Base-by-base conservation (phyloP, 805 yeast genomes). In the Tetrapisispora iriomotensis region DNA sequence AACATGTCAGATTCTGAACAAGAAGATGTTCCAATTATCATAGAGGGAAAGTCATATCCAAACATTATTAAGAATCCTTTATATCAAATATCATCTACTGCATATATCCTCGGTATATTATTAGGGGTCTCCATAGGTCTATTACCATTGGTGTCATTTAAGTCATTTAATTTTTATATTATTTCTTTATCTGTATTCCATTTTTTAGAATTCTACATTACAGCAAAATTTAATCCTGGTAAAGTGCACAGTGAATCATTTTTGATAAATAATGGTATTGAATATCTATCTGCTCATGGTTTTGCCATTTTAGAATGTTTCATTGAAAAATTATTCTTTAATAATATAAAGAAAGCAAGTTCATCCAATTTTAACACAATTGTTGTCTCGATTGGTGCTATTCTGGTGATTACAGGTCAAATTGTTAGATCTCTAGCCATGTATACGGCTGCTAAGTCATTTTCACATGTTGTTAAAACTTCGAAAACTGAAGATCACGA, bases 391-490 rank as follows among this genome's bases (percentile, higher is more conserved):
- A 0, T 66, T 1, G 96, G 95, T 0, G 21, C 47, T 3, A 12
- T 47, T 0, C 21, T 79, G 1, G 51, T 75, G 0, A 19, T 75
- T 0, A 28, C 58, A 1, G 96, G 96, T 1, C 98, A 92, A 53
- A 15, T 50, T 0, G 52, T 75, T 4, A 70, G 98, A 38, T 71
- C 90, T 1, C 37, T 68, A 26, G 90, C 96, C 1, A 92, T 92
- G 98, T 69, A 73, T 43, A 81, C 88, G 0, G 96, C 96, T 0
- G 84, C 87, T 2, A 71, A 72, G 38, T 84, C 94, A 3, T 92
- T 92, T 62, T 81, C 85, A 37, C 99, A 92, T 60, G 61, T 77
- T 31, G 74, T 92, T 1, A 85, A 79, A 34, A 58, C 71, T 3
- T 56, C 62, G 14, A 77, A 71, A 38, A 58, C 65, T 24, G 48